Evolutionary conservation across 208 protist species (phyloP).

Genomic region (Acanthamoeba castellanii): DNA sequence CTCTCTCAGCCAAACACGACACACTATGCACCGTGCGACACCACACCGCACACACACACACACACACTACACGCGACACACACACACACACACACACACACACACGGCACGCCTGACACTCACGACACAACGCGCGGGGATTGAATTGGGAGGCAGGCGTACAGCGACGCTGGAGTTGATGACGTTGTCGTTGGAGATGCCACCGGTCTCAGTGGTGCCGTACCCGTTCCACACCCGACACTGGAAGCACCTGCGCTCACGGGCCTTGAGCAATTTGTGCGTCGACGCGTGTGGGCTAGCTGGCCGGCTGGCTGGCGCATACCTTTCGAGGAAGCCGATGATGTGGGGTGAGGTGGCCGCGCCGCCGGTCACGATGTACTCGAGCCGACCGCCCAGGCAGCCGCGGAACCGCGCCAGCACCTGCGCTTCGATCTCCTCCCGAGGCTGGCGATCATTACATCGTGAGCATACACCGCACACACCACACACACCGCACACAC

Average conservation of each 20-base stretch:
- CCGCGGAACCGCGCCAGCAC: background rate
- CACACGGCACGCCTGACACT: too few relatives aligned
- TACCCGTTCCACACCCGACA: slow-evolving; percentile 36
- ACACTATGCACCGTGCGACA: too few relatives aligned
- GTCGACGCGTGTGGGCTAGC: background rate
- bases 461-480: background rate
- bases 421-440: background rate
- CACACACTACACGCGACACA: too few relatives aligned
- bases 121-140: too few relatives aligned
- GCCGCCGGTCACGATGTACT: slow-evolving; percentile 12
- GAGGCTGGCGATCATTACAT: background rate
- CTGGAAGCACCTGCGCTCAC: slow-evolving; percentile 1
- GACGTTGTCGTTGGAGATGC: slow-evolving; percentile 8
- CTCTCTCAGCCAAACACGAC: too few relatives aligned
- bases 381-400: background rate
- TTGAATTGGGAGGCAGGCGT: background rate
- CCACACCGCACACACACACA: too few relatives aligned
- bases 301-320: too few relatives aligned
- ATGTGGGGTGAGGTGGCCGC: slow-evolving; percentile 1
- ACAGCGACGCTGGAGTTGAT: background rate
- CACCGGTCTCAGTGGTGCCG: slow-evolving; percentile 34
- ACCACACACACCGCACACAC: background rate
- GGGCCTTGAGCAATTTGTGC: background rate
- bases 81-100: too few relatives aligned
- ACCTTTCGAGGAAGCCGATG: background rate